phyloP scores from a whole-genome alignment of 306 rosid genomes.

The Mimosa pudica region DNA sequence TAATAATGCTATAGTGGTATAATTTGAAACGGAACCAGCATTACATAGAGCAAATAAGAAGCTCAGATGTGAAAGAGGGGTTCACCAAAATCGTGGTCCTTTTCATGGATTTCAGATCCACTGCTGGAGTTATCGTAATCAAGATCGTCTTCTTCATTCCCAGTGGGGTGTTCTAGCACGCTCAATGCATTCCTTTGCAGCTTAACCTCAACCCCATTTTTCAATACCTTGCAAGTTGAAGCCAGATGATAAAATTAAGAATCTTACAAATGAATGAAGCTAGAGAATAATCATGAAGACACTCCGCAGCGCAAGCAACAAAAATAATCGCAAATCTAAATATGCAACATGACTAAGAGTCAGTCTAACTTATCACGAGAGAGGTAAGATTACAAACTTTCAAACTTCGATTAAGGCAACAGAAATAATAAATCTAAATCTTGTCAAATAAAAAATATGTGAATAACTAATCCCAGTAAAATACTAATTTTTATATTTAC shows the following conservation, averaged over 20 bases:
- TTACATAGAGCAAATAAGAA: not conserved
- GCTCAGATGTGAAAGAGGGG: not conserved
- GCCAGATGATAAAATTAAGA: not conserved
- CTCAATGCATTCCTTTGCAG: slow-evolving; percentile 77
- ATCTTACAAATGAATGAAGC: not conserved
- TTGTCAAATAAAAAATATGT: not conserved
- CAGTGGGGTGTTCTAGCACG: slow-evolving; percentile 75
- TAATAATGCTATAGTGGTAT: not conserved
- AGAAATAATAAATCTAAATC: not conserved
- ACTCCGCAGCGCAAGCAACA: not conserved
- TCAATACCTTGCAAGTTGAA: slow-evolving; percentile 53
- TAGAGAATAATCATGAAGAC: not conserved
- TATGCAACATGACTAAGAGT: not conserved
- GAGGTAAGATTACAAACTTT: not conserved
- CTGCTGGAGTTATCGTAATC: slow-evolving; percentile 62
- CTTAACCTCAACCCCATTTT: slow-evolving; percentile 78
- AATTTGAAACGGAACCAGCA: not conserved
- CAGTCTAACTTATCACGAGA: not conserved
- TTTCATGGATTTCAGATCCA: slow-evolving; percentile 62
- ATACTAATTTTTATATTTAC: not conserved
- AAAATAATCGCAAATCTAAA: not conserved
- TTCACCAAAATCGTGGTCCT: slow-evolving; percentile 60
- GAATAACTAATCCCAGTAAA: not conserved
- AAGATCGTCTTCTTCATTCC: slow-evolving; percentile 51
- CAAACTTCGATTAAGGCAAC: not conserved